Evolutionary conservation across 768 basidiomycete genomes (phyloP).

Genomic region (button mushroom (Agaricus bisporus)): DNA sequence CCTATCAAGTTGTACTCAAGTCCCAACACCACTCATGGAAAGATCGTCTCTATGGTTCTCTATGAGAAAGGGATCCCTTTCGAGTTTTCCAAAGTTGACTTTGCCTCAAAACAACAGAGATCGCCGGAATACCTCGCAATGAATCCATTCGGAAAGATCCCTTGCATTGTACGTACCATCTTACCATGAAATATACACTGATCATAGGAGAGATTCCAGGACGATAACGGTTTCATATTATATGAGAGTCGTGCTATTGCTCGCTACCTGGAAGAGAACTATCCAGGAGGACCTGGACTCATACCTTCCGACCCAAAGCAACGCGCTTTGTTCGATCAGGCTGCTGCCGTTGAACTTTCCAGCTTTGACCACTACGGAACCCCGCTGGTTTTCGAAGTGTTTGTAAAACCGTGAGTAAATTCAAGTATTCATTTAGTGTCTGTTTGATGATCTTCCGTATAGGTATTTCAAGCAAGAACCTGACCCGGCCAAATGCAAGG

Average conservation of each 20-base stretch:
- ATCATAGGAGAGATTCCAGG: conserved; percentile 18
- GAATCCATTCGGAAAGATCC: conserved; percentile 57
- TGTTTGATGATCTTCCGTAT: background rate
- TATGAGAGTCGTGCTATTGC: conserved; percentile 51
- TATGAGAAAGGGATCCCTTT: conserved; percentile 48
- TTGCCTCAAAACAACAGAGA: conserved; percentile 37
- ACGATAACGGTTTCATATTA: conserved; percentile 50
- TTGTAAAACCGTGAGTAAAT: conserved; percentile 40
- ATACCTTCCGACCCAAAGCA: conserved; percentile 33
- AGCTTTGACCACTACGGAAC: conserved; percentile 36
- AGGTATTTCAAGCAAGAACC: conserved; percentile 11
- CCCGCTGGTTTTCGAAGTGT: conserved; percentile 34
- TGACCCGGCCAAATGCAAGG: conserved; percentile 22
- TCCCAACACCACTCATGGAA: conserved; percentile 34
- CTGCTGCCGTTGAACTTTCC: conserved; percentile 37
- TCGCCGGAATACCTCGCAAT: conserved; percentile 24
- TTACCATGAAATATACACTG: background rate
- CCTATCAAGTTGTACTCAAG: conserved; percentile 31
- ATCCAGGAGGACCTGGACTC: conserved; percentile 39
- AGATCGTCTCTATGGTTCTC: conserved; percentile 37
- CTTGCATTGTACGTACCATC: conserved; percentile 35
- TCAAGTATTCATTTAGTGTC: background rate
- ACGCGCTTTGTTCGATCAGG: conserved; percentile 31
- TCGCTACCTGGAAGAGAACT: conserved; percentile 46
- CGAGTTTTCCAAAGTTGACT: conserved; percentile 36